Base-by-base conservation (phyloP, 768 basidiomycete species). In the Termitomyces sp. region DNA sequence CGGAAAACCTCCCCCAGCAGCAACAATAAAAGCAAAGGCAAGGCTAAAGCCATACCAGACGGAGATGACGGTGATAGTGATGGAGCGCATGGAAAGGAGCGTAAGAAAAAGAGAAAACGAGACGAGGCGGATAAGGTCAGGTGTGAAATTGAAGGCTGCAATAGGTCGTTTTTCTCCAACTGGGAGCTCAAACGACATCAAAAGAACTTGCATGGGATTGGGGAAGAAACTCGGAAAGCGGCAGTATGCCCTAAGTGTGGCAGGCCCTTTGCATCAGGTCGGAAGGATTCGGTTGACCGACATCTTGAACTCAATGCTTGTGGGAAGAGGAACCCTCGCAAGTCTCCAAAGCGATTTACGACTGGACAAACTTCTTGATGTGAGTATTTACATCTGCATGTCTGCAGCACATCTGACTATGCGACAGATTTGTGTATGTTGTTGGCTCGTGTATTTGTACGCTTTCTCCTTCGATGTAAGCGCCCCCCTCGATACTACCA, bases 121-220 rank as follows among this genome's bases (percentile, higher is more conserved):
- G 26, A 46, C 7, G 56, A 51, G 27, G 50, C 39, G 7, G 56
- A 49, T 12, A 52, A 52, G 37, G 51, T 52, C 18, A 39, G 12
- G 5, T 52, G 51, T n/a, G 37, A 52, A 4, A 52, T 52, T n/a
- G 37, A 52, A 13, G 56, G 56, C 49, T 57, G 56, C 34, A 33
- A 27, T 26, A 34, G 48, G 13, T 44, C 49, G 7, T 57, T 57
- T 52, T 57, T 57, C n/a, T 57, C 56, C 6, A 57, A 57, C 42
- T 57, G 56, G 56, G 56, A 57, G 26, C 56, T 51, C 24, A 43
- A 43, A 30, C 56, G 56, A n/a, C 55, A 56, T 49, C 39, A 34
- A 26, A 51, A 34, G 42, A 51, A 44, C 14, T 6, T 57, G 40
- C 56, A 57, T 44, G 48, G 33, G 42, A 57, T 45, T 20, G 56